Evolutionary conservation across 768 basidiomycete genomes (phyloP).

Genomic region (Suillus americanus): DNA sequence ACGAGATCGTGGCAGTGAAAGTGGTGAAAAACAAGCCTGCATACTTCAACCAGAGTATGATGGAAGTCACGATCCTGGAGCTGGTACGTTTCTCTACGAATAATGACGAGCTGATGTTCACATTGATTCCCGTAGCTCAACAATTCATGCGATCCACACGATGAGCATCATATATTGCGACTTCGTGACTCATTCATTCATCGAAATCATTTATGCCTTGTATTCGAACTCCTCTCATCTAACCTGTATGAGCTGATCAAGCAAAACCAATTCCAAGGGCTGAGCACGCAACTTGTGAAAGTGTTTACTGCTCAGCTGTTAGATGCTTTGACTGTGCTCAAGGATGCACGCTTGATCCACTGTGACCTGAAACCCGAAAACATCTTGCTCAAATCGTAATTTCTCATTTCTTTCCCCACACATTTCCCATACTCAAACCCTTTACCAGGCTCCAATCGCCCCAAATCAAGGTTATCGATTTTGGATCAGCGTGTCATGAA

Average conservation of each 20-base stretch:
- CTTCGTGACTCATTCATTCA: conserved; percentile 97
- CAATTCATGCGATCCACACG: conserved; percentile 88
- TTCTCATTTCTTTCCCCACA: background rate
- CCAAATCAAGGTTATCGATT: conserved; percentile 98
- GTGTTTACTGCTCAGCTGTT: conserved; percentile 97
- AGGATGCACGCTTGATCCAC: conserved; percentile 94
- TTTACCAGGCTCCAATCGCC: conserved; percentile 83
- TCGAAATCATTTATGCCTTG: conserved; percentile 93
- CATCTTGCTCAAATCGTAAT: conserved; percentile 92
- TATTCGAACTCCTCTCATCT: conserved; percentile 94
- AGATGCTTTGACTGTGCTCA: conserved; percentile 88
- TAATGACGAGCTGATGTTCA: background rate
- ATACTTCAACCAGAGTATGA: conserved; percentile 99
- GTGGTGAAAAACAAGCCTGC: conserved; percentile 99
- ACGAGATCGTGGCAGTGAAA: conserved; percentile 98
- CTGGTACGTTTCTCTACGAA: conserved; percentile 58
- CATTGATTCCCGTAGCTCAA: conserved; percentile 65
- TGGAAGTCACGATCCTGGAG: conserved; percentile 98
- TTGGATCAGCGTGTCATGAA: conserved; percentile 98
- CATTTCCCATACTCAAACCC: conserved; percentile 4
- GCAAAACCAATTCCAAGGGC: conserved; percentile 98
- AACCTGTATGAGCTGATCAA: conserved; percentile 99
- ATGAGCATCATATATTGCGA: conserved; percentile 95
- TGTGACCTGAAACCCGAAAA: conserved; percentile 99
- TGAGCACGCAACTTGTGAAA: conserved; percentile 95